Conservation (phyloP, 2,329 filamentous ascomycete genomes). For the Aotearoamyces nothofagi region DNA sequence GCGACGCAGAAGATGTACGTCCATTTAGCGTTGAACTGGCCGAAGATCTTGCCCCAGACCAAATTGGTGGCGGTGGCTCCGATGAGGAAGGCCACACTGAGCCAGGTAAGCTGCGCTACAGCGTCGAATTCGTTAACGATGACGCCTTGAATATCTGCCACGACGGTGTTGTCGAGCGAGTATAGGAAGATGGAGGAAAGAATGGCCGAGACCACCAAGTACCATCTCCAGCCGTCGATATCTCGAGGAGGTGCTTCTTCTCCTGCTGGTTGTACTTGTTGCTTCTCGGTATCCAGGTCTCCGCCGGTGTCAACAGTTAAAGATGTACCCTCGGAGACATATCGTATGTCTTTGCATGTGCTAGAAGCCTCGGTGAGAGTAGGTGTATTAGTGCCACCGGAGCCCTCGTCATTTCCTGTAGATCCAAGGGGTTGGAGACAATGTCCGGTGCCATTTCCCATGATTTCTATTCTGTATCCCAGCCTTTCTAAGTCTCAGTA, state of each 20-base stretch:
- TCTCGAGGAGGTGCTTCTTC: neutral
- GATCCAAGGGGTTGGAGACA: too few relatives aligned
- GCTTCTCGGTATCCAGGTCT: too few relatives aligned
- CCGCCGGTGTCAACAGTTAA: too few relatives aligned
- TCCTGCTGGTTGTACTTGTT: neutral
- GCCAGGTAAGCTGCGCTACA: conserved; percentile 25
- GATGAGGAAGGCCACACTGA: conserved; percentile 25
- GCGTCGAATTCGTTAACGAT: conserved; percentile 24
- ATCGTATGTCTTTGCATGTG: too few relatives aligned
- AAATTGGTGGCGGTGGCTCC: conserved; percentile 25
- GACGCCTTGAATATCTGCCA: conserved; percentile 29
- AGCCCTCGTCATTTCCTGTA: too few relatives aligned
- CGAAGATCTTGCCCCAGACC: conserved; percentile 20
- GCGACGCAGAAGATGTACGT: conserved; percentile 1
- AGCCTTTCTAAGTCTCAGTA: too few relatives aligned
- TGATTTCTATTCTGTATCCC: too few relatives aligned
- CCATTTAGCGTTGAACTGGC: conserved; percentile 8
- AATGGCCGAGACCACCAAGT: neutral
- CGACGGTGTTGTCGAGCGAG: conserved; percentile 30
- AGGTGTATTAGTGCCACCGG: too few relatives aligned
- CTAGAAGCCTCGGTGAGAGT: too few relatives aligned
- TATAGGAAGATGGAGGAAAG: conserved; percentile 2
- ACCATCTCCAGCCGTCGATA: neutral
- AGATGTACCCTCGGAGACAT: too few relatives aligned
- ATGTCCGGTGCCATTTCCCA: too few relatives aligned